Conservation (phyloP, 2,329 filamentous ascomycete species). For the Nakataea oryzae region DNA sequence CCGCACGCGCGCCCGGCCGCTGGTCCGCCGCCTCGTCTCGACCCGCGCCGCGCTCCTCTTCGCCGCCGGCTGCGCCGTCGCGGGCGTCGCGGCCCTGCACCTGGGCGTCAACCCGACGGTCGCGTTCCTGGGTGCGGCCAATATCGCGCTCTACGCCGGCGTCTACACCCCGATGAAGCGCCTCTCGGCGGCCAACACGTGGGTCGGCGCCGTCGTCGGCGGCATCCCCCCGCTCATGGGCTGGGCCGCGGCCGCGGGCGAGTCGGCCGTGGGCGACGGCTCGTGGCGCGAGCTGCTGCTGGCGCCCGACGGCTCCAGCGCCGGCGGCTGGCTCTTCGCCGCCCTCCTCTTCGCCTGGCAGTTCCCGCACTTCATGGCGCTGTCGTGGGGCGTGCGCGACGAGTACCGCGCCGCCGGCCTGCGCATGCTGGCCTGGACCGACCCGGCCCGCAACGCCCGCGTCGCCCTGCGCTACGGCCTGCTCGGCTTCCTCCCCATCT, state of each 20-base stretch:
- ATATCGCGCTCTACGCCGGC: conserved; percentile 84
- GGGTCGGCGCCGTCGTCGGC: conserved; percentile 87
- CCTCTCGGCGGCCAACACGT: conserved; percentile 79
- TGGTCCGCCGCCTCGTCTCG: conserved; percentile 73
- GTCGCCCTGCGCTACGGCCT: conserved; percentile 84
- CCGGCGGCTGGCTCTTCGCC: conserved; percentile 84
- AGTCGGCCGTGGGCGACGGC: conserved; percentile 66
- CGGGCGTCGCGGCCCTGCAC: conserved; percentile 66
- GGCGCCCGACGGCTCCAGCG: conserved; percentile 44
- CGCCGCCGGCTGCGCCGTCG: conserved; percentile 58
- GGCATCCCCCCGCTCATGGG: conserved; percentile 95
- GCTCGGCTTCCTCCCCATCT: conserved; percentile 76
- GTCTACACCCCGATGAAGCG: conserved; percentile 90
- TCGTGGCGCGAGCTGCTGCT: conserved; percentile 62
- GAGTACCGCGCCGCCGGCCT: conserved; percentile 70
- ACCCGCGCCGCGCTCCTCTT: conserved; percentile 65
- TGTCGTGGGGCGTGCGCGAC: conserved; percentile 79
- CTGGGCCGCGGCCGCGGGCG: conserved; percentile 89
- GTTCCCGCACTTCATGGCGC: conserved; percentile 94
- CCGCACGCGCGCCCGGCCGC: conserved; percentile 80
- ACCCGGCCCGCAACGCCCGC: conserved; percentile 73
- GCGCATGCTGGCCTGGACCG: conserved; percentile 74
- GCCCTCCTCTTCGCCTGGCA: conserved; percentile 88
- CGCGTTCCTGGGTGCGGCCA: conserved; percentile 70
- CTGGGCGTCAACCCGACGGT: conserved; percentile 92